Base-by-base conservation (phyloP, 176 grass and related monocot species). In the Tuctoria greenei region DNA sequence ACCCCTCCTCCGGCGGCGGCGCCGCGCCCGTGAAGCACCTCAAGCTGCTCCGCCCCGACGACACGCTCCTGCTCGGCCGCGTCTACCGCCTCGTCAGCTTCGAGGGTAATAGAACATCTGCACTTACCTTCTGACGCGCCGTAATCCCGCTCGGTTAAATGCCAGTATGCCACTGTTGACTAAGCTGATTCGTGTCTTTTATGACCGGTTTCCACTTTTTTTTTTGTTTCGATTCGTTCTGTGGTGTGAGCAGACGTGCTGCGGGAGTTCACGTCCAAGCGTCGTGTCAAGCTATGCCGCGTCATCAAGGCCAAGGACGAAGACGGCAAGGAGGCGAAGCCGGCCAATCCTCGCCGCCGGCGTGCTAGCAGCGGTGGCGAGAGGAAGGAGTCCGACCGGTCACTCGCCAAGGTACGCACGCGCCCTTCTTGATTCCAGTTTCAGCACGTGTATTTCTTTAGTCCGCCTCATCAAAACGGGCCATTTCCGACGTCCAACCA, bases 31-130 rank as follows among this genome's bases (percentile, higher is more conserved):
- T 93, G n/a, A 88, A 87, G 89, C 87, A 89, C 72, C 91, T 98
- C 34, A 98, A 98, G 86, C 69, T 98, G 59, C 95, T 98, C 84
- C 89, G 95, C 39, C 95, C 95, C 8, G 87, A 98, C 57, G 91
- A 98, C 67, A 94, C 86, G 15, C 89, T 98, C 61, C 52, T 80
- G 37, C 79, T 98, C 67, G 89, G 88, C 88, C 82, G 83, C 85
- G 89, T 90, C 78, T 94, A 98, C 76, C 89, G 89, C 79, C 95
- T 98, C 31, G 88, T 98, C 82, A 94, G 86, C 88, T 98, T 98
- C 79, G 88, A 98, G 92, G 91, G 95, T 93, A 72, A 27, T 10
- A 24, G n/a, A n/a, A 75, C 28, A 25, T 15, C 17, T 18, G 14
- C 13, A 47, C 13, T n/a, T 25, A 3, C n/a, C 1, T 0, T 7